Base-by-base conservation (phyloP, 306 rosid species). In the Cicer chorassanicum region DNA sequence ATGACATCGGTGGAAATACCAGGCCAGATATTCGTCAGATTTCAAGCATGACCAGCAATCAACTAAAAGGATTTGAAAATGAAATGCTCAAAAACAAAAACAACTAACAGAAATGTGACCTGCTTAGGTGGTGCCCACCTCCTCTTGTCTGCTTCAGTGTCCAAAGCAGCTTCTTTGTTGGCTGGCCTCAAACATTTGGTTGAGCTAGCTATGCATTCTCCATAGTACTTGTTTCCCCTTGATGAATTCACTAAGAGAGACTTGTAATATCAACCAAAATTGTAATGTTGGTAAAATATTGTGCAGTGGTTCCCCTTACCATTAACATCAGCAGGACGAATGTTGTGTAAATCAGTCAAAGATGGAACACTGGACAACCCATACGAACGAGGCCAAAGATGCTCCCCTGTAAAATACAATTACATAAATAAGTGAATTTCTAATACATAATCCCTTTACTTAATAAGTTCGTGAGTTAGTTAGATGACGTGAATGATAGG, bases 311-410 rank as follows among this genome's bases (percentile, higher is more conserved):
- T 55, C 70, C 72, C 40, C 82, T 80, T 83, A 90, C 96, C 91
- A 83, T 90, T 86, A 65, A 78, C 83, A 79, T 88, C 93, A 73
- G 89, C 90, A 41, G 90, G 90, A 21, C 84, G 91, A 84, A 90
- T 90, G 81, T 90, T 90, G 67, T 90, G 91, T 67, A 88, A 24
- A 78, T 90, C 93, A 61, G 90, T 85, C 84, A 90, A 75, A 24
- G 96, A 83, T 60, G 90, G 82, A 57, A 87, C 90, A 60, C 65
- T 64, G 1, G 66, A 78, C 64, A 90, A 57, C 46, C 96, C 96
- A 87, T 85, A 90, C 66, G 93, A 90, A 62, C 91, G 90, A 56
- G 96, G 96, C 93, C 96, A 88, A 41, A 88, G 87, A 81, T 87
- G 93, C 73, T 88, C 96, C 86, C 96, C 91, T 88, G 80, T 40